Evolutionary conservation across 2,329 filamentous ascomycete genomes (phyloP).

Genomic region (Nemania serpens): DNA sequence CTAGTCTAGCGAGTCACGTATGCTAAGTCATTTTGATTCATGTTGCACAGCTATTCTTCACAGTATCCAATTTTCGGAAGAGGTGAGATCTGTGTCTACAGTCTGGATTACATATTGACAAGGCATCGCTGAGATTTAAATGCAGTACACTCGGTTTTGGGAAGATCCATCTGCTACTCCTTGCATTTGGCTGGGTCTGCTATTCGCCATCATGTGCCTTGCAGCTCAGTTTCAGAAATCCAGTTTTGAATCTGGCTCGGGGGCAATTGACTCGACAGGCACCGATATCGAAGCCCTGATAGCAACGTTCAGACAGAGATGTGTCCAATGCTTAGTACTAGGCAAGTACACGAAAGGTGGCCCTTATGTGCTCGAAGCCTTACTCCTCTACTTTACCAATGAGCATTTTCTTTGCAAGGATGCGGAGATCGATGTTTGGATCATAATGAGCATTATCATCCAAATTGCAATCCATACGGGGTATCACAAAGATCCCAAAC

Average conservation of each 20-base stretch:
- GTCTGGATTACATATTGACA: neutral
- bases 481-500: slow-evolving; percentile 51
- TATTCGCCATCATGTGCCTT: slow-evolving; percentile 52
- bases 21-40: too few relatives aligned
- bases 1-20: neutral
- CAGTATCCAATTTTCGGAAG: slow-evolving; percentile 39
- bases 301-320: slow-evolving; percentile 36
- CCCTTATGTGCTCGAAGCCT: slow-evolving; percentile 46
- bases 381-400: slow-evolving; percentile 42
- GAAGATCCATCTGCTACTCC: slow-evolving; percentile 42
- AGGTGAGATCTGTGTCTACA: slow-evolving; percentile 28
- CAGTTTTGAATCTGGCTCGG: neutral
- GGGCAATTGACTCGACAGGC: neutral
- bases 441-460: slow-evolving; percentile 42
- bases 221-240: slow-evolving; percentile 35
- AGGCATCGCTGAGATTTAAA: neutral
- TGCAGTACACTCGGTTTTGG: slow-evolving; percentile 52
- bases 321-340: slow-evolving; percentile 44
- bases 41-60: slow-evolving; percentile 35
- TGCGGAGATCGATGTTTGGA: slow-evolving; percentile 42
- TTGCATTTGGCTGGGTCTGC: slow-evolving; percentile 51
- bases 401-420: slow-evolving; percentile 42
- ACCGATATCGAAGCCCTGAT: slow-evolving; percentile 6
- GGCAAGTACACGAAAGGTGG: slow-evolving; percentile 50
- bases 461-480: slow-evolving; percentile 48